Evolutionary conservation across 371 early-diverging fungal species (phyloP).

Genomic region (Mucor mucedo): DNA sequence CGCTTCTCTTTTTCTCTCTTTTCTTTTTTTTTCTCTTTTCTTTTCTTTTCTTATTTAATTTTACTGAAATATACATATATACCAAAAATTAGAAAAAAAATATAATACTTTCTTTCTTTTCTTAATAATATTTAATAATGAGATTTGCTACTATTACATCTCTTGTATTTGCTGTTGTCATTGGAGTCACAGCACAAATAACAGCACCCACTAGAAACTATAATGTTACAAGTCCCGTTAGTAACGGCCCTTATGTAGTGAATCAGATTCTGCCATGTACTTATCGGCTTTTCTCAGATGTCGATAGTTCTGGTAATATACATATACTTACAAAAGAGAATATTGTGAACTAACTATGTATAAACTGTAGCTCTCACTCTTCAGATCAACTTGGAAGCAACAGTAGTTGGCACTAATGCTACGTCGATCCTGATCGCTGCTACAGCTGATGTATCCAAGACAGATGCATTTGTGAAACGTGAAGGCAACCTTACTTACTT

Average conservation of each 20-base stretch:
- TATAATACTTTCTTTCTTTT: neutral
- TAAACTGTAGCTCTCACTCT: conserved; percentile 34
- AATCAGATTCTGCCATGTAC: conserved; percentile 56
- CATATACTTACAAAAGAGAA: neutral
- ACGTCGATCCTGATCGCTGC: conserved; percentile 37
- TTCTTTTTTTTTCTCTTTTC: conserved; percentile 4
- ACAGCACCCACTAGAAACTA: conserved; percentile 51
- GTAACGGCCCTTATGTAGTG: conserved; percentile 50
- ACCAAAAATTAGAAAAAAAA: neutral
- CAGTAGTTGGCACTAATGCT: conserved; percentile 18
- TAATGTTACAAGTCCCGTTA: conserved; percentile 47
- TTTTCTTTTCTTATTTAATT: conserved; percentile 4
- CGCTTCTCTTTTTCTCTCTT: neutral
- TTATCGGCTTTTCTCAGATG: conserved; percentile 47
- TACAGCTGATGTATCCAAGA: conserved; percentile 51
- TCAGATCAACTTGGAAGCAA: conserved; percentile 34
- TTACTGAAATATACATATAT: neutral
- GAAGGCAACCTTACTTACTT: conserved; percentile 51
- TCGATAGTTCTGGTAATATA: conserved; percentile 50
- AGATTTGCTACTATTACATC: conserved; percentile 10
- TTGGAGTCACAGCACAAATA: conserved; percentile 34
- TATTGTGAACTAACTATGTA: neutral
- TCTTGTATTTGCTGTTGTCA: conserved; percentile 7
- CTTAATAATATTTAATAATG: conserved; percentile 10
- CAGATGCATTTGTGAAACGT: conserved; percentile 43